These are phyloP conservation scores for Clonostachys solani DNA, from an alignment of 2,329 filamentous ascomycete species.

Conservation along the genomic window DNA sequence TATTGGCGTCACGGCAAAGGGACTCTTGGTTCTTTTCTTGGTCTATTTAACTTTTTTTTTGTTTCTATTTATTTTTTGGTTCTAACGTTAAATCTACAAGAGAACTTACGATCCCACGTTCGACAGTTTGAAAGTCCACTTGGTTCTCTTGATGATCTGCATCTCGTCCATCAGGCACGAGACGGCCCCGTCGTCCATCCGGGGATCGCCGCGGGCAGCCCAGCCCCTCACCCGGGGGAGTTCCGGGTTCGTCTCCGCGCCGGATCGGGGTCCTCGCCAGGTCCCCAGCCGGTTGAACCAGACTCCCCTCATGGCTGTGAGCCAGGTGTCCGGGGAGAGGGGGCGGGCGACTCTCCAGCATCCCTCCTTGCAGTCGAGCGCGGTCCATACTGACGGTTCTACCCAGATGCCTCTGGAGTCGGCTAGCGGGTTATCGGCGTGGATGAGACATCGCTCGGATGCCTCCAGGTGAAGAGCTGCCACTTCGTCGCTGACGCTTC, in stretches of 20 bases:
- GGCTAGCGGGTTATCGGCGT: constrained; percentile 63
- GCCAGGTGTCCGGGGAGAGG: background rate
- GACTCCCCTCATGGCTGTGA: constrained; percentile 24
- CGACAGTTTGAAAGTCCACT: constrained; percentile 3
- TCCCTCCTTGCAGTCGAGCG: constrained; percentile 46
- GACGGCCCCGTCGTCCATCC: constrained; percentile 13
- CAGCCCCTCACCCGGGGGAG: no score
- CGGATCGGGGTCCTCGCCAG: no score
- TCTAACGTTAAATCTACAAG: no score
- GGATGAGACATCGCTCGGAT: constrained; percentile 74
- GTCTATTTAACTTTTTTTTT: no score
- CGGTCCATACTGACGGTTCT: constrained; percentile 66
- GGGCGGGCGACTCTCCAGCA: no score
- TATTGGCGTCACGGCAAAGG: no score
- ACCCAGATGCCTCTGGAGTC: constrained; percentile 53
- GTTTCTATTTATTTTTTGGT: no score
- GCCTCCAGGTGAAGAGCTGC: constrained; percentile 62
- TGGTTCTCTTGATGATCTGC: constrained; percentile 45
- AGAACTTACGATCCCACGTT: no score
- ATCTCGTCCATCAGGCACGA: constrained; percentile 53
- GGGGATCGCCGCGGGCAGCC: no score
- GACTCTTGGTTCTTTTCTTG: no score
- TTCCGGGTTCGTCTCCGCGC: no score
- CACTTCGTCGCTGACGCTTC: constrained; percentile 59
- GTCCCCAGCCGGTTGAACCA: constrained; percentile 26